Base-by-base conservation (phyloP, 2,329 filamentous ascomycete species). In the Neofusicoccum cordaticola region DNA sequence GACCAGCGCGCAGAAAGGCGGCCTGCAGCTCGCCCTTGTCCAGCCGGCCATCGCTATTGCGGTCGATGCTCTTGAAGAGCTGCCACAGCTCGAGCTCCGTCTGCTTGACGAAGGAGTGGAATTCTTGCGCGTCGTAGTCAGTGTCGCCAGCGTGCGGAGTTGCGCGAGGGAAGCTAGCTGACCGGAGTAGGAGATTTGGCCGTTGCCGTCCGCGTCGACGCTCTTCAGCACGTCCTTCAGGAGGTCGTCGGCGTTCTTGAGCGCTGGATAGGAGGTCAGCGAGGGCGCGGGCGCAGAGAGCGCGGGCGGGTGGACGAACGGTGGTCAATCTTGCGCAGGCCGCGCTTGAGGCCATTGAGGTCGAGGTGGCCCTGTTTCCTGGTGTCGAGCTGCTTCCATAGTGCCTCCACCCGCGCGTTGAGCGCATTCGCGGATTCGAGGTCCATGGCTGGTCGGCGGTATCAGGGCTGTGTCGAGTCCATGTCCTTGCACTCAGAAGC, bases 181-280 rank as follows among this genome's bases (percentile, higher is more conserved):
- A 95, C 92, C 92, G 80, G 93, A 86, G 76, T 92, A 97, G 78
- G 96, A 90, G 71, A 99, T 98, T 73, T 88, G 89, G 68, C 94
- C 92, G 77, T 98, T 93, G 31, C 88, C 87, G 74, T 93, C 93
- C 65, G 88, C 90, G 75, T 99, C 95, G 68, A 97, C 93, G 67
- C 89, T 86, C 68, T 85, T 84, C 75, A 97, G 85, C 65, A 98
- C 90, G 73, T 90, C 88, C 73, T 87, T 85, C 67, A 99, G 84
- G 82, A 98, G 87, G 42, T 86, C 83, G 77, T 96, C 91, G 74
- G 95, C 95, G 83, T 97, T 95, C 82, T 97, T 96, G 73, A 99
- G 80, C 68, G 89, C 87, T 89, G 71, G 69, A 69, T 52, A 34
- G 57, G 27, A 42, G 45, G 52, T 69, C 50, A 69, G 66, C 68